Base-by-base conservation (phyloP, 78 protist species). In the Cavenderia fasciculata region DNA sequence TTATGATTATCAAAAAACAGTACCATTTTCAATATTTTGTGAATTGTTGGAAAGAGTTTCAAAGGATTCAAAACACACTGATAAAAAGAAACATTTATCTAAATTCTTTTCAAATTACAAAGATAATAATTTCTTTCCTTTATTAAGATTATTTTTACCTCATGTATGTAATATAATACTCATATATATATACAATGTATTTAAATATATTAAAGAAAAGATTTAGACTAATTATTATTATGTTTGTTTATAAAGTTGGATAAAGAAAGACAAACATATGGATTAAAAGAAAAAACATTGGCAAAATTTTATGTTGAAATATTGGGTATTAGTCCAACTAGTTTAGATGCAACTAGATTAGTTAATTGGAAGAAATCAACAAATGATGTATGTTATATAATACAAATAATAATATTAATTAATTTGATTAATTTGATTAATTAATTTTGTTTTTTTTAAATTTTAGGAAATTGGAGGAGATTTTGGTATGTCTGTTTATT, bases 61-160 rank as follows among this genome's bases (percentile, higher is more conserved):
- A 5, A 18, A 43, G 4, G 85, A 51, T 56, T 29, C 82, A 4
- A 92, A 77, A 38, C 41, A 44, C 49, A 29, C 47, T 16, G 49
- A 51, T 25, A 93, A 85, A 54, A 68, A 75, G 34, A 33, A 38
- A 19, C 66, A 40, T 31, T 59, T 93, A 52, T 41, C 70, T 21
- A 54, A 19, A 49, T 86, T 93, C 43, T 85, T 93, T 41, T 19
- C 33, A 16, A 51, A 79, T 27, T 89, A 70, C 36, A 52, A 56
- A 54, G 95, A 69, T 86, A 18, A 72, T 19, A 82, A 86, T 44
- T 87, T 52, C 27, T 95, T 43, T 66, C 97, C 96, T 31, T 25
- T 94, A 10, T 10, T 96, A 51, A 31, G 98, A 36, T 71, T 96
- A 40, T 14, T 95, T n/a, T 44, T 95, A 54, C 98, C 98, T 21